A percentile compares a stretch with the other conserved stretches of the same genome.
These are phyloP conservation scores for Tausonia pullulans DNA, from an alignment of 1,284 basidiomycete genomes.

Conservation along the genomic window DNA sequence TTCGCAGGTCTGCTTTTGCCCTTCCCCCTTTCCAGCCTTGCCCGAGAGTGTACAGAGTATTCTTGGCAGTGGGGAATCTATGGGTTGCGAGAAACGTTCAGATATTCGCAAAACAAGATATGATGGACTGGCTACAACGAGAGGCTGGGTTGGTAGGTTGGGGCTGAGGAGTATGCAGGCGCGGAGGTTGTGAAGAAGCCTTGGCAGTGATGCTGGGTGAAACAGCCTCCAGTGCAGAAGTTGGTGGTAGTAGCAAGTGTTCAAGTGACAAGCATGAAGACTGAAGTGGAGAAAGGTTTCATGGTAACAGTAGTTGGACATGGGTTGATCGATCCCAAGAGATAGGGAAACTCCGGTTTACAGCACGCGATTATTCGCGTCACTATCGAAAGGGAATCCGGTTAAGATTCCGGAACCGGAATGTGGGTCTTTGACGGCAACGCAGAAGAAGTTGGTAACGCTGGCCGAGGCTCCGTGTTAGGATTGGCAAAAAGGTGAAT, in stretches of 20 bases:
- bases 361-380: conserved; percentile 42
- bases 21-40: too few relatives aligned
- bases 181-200: conserved; percentile 49
- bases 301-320: conserved; percentile 50
- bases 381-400: conserved; percentile 50
- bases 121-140: too few relatives aligned
- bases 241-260: conserved; percentile 54
- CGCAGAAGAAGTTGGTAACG: conserved; percentile 48
- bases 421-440: conserved; percentile 48
- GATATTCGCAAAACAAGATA: too few relatives aligned
- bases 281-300: conserved; percentile 54
- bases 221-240: conserved; percentile 52
- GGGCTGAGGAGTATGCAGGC: conserved; percentile 46
- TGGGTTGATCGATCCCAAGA: conserved; percentile 52
- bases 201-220: conserved; percentile 49
- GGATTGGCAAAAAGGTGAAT: too few relatives aligned
- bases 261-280: conserved; percentile 48
- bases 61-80: too few relatives aligned
- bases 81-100: too few relatives aligned
- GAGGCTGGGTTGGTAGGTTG: too few relatives aligned
- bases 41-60: too few relatives aligned
- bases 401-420: conserved; percentile 51
- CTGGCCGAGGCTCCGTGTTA: conserved; percentile 44
- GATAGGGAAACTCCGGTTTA: conserved; percentile 51
- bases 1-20: too few relatives aligned